phyloP scores from a whole-genome alignment of 129 eudicot species.

The Lactuca sativa region DNA sequence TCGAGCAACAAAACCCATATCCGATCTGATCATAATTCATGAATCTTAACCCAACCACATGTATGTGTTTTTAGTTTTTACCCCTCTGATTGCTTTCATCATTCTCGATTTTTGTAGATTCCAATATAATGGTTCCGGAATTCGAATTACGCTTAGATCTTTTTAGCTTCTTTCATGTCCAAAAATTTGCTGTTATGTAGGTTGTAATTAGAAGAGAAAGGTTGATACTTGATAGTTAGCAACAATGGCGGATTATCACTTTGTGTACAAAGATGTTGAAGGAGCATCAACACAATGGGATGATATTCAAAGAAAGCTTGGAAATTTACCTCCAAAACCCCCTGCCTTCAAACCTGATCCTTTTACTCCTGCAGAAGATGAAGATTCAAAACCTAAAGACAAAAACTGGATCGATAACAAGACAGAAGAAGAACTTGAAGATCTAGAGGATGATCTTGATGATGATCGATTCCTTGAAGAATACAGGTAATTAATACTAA shows the following conservation, averaged over 20 bases:
- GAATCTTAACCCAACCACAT: no score
- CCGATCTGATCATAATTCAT: no score
- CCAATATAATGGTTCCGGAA: no score
- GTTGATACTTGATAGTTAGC: not conserved
- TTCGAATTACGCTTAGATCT: no score
- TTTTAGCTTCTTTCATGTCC: no score
- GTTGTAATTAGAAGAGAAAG: not conserved
- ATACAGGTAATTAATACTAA: constrained; percentile 46
- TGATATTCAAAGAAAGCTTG: constrained; percentile 81
- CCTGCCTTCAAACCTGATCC: constrained; percentile 76
- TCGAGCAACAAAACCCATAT: no score
- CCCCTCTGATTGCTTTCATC: no score
- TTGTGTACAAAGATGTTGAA: constrained; percentile 82
- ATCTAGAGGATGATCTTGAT: constrained; percentile 85
- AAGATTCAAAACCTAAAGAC: constrained; percentile 69
- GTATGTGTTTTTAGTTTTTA: no score
- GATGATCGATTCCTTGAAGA: constrained; percentile 88
- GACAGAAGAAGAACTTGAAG: constrained; percentile 90
- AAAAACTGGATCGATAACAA: constrained; percentile 75
- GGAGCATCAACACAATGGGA: constrained; percentile 95
- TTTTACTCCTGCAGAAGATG: constrained; percentile 81
- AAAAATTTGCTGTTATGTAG: no score
- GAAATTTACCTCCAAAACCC: constrained; percentile 77
- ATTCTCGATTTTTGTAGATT: no score
- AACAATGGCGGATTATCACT: constrained; percentile 77